A percentile compares a stretch with the other conserved stretches of the same genome.
Evolutionary conservation across 257 asterid genomes (phyloP).

Genomic region (Forsythia suspensa): DNA sequence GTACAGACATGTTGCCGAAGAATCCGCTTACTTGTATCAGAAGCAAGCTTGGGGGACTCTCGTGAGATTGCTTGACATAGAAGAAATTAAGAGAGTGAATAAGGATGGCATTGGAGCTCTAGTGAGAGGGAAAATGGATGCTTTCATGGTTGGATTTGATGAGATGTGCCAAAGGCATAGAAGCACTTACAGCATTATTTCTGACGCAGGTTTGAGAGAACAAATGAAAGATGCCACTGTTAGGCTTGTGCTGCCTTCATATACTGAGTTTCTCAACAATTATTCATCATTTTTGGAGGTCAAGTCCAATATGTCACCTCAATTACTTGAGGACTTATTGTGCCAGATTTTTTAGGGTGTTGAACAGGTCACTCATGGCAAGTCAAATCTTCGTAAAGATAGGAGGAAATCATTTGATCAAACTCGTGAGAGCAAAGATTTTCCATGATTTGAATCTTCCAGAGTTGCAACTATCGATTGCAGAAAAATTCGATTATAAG

Average conservation of each 20-base stretch:
- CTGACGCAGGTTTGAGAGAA: constrained; percentile 74
- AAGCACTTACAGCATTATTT: constrained; percentile 51
- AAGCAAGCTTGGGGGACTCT: constrained; percentile 75
- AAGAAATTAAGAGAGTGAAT: constrained; percentile 30
- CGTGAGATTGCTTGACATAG: constrained; percentile 46
- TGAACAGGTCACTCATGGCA: constrained; percentile 27
- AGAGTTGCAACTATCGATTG: not conserved
- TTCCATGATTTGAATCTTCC: constrained; percentile 17
- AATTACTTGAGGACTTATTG: constrained; percentile 43
- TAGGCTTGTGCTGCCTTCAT: constrained; percentile 52
- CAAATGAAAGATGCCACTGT: constrained; percentile 69
- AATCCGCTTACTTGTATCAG: constrained; percentile 71
- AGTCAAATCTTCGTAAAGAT: constrained; percentile 17
- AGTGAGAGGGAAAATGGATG: constrained; percentile 55
- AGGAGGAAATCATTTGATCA: constrained; percentile 39
- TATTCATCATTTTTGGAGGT: constrained; percentile 34
- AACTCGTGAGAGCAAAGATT: constrained; percentile 27
- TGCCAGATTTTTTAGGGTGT: constrained; percentile 46
- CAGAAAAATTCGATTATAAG: not conserved
- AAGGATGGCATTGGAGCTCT: constrained; percentile 30
- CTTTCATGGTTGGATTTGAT: constrained; percentile 50
- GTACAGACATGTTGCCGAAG: constrained; percentile 65
- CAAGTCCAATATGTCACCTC: constrained; percentile 39
- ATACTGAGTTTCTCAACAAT: constrained; percentile 43
- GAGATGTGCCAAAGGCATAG: constrained; percentile 53